Base-by-base conservation (phyloP, 352 stramenopile genomes). In the Pythium phragmitis region DNA sequence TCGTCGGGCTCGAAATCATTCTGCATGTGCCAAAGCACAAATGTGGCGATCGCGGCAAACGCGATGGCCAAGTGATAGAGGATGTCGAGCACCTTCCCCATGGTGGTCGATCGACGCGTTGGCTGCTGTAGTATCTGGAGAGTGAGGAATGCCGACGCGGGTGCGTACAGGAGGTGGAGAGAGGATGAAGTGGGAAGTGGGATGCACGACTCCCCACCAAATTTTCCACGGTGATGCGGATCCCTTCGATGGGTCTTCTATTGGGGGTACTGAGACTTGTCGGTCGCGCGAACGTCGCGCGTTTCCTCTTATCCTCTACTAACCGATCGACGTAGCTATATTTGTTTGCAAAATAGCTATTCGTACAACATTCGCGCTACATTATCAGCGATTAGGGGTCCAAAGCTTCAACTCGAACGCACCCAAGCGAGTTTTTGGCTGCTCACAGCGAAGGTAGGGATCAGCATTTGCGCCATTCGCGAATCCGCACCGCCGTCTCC, bases 1-100 rank as follows among this genome's bases (percentile, higher is more conserved):
- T 91, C 79, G 14, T 76, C 7, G 5, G 82, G 82, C 13, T 17
- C 67, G 53, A 89, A 88, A 60, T 85, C 73, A 59, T 87, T 75
- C 34, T 73, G 68, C 3, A 60, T 53, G 63, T 83, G 77, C 39
- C 81, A 37, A n/a, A 64, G 54, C 23, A 82, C 68, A 59, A 73
- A 76, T 23, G 59, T 42, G 14, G 83, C 23, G 39, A 81, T 37
- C 23, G 51, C 62, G 3, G 47, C 37, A 13, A 67, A 30, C 21
- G 47, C 52, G 8, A 49, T 53, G 23, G 58, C 37, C 8, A 63
- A 21, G 36, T 66, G 58, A 7, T 53, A 28, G 43, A 70, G 64
- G 34, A 66, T 5, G 16, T 56, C 56, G n/a, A 46, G n/a, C 6
- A 56, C 23, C 48, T 42, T 56, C 13, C 14, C 43, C 56, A 63